A percentile compares a stretch with the other conserved stretches of the same genome.
Evolutionary conservation across 2,329 filamentous ascomycete species (phyloP).

Genomic region (Epicoccum sorghinum): DNA sequence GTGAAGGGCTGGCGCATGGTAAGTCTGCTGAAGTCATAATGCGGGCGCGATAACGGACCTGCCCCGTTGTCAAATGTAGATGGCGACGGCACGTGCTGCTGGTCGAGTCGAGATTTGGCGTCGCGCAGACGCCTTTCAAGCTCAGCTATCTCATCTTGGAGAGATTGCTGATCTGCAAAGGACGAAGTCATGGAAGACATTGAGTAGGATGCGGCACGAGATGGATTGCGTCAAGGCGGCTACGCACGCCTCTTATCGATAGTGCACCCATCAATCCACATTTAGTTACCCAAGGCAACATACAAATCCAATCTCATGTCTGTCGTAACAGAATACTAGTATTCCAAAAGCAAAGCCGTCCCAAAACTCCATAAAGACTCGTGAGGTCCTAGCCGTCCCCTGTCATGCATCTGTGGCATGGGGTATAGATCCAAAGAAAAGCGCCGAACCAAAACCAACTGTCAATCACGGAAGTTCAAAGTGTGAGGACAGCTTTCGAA

Average conservation of each 20-base stretch:
- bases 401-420: conserved; percentile 15
- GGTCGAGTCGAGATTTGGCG: conserved; percentile 55
- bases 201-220: conserved; percentile 20
- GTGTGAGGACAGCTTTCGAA: conserved; percentile 8
- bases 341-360: neutral
- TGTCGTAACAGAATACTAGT: conserved; percentile 16
- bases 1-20: conserved; percentile 54
- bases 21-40: neutral
- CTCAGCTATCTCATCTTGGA: conserved; percentile 61
- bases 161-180: conserved; percentile 32
- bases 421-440: conserved; percentile 20
- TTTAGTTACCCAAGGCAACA: conserved; percentile 6
- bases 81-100: conserved; percentile 14
- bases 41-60: conserved; percentile 6
- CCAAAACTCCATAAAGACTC: conserved; percentile 13
- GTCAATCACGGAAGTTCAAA: conserved; percentile 2
- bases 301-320: conserved; percentile 20
- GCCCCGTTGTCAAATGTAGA: conserved; percentile 4
- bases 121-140: conserved; percentile 60
- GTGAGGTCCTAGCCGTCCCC: conserved; percentile 6
- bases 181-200: conserved; percentile 34
- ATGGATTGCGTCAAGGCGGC: conserved; percentile 18
- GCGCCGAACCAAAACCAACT: conserved; percentile 16
- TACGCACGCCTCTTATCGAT: conserved; percentile 28
- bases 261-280: conserved; percentile 13